phyloP scores from a whole-genome alignment of 306 rosid species.

The Nissolia schottii region DNA sequence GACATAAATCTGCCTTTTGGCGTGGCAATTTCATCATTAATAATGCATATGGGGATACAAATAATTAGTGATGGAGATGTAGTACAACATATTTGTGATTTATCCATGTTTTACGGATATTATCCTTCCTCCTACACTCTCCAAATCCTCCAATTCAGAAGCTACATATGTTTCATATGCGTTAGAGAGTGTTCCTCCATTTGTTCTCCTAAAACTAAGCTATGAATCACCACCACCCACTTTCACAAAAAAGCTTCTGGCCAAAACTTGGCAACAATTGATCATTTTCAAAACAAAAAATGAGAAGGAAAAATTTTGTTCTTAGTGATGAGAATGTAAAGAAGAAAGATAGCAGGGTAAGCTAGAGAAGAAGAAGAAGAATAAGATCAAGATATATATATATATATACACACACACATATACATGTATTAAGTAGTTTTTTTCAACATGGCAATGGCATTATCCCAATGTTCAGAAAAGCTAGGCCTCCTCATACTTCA shows the following conservation, averaged over 20 bases:
- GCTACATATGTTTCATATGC: slow-evolving; percentile 18
- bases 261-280: slow-evolving; percentile 16
- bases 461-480: slow-evolving; percentile 42
- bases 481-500: slow-evolving; percentile 34
- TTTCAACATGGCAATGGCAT: not conserved
- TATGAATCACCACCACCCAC: slow-evolving; percentile 42
- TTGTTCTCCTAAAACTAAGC: slow-evolving; percentile 63
- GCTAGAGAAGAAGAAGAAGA: not conserved
- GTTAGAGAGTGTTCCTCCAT: slow-evolving; percentile 39
- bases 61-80: slow-evolving; percentile 14
- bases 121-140: not conserved
- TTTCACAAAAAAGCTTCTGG: slow-evolving; percentile 20
- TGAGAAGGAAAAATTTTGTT: not conserved
- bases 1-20: not conserved
- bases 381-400: not conserved
- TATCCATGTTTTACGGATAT: slow-evolving; percentile 29
- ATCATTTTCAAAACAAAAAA: slow-evolving; percentile 4
- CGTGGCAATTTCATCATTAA: not conserved
- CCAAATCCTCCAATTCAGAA: not conserved
- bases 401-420: not conserved
- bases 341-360: not conserved
- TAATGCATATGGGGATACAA: not conserved
- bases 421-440: not conserved
- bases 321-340: not conserved
- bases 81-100: slow-evolving; percentile 24